Conservation (phyloP, 2,329 filamentous ascomycete species). For the Microsporum audouinii region DNA sequence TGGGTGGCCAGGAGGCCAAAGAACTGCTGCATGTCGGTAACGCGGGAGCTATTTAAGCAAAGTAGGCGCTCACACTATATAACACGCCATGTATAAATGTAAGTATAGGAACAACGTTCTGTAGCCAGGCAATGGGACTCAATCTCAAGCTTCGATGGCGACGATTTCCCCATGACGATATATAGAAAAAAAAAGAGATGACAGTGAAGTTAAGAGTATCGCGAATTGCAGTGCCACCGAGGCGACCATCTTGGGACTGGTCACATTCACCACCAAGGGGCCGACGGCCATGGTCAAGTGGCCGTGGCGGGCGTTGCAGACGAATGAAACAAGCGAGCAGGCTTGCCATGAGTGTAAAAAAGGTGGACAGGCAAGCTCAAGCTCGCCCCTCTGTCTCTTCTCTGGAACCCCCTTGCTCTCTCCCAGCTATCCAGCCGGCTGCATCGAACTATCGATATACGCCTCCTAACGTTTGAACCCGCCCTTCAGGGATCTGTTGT, state of each 20-base stretch:
- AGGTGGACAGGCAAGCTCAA: not conserved
- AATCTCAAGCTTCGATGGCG: not conserved
- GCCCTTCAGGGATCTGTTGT: not conserved
- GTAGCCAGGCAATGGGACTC: not conserved
- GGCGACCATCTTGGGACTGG: not conserved
- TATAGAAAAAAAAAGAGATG: not conserved
- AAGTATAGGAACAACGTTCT: not conserved
- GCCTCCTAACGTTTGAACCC: conserved; percentile 1
- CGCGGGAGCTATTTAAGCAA: not conserved
- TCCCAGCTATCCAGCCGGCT: not conserved
- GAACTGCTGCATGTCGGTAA: not conserved
- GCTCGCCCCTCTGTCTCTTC: not conserved
- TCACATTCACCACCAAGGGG: not conserved
- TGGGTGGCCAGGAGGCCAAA: not conserved
- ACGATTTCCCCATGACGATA: not conserved
- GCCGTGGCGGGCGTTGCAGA: conserved; percentile 1
- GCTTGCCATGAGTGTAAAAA: not conserved
- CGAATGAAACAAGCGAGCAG: conserved; percentile 2
- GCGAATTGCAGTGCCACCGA: not conserved
- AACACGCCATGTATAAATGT: not conserved
- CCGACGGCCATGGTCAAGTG: conserved; percentile 1
- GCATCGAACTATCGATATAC: conserved; percentile 2
- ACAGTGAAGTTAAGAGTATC: not conserved
- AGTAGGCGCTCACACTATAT: not conserved
- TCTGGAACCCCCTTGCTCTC: not conserved